Evolutionary conservation across 1,139 yeast species (phyloP), one percentile per base, ranked within the genome.

Genomic region (Geotrichum macrosporum): DNA sequence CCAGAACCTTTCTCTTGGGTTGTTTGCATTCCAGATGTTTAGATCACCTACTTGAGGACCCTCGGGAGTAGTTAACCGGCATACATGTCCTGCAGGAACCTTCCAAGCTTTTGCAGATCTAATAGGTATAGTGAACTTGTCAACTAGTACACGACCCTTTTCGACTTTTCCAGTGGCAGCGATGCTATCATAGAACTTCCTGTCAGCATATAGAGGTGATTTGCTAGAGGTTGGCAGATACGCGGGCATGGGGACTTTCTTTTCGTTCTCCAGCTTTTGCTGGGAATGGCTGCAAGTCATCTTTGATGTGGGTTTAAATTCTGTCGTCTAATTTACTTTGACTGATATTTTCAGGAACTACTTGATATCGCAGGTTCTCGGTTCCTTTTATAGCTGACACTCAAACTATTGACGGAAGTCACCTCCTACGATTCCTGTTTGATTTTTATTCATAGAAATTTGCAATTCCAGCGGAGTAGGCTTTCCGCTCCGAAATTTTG

Each of bases 1-100:
- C 85, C 85, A 80, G 59, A 80, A 72, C 51, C 81, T 65, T 58
- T 80, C 85, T 51, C 83, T 66, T 15, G 81, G 83, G 58, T 79
- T 78, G 55, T 76, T 71, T 35, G 67, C 66, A 57, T 74, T 76
- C 85, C 84, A 80, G 43, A 78, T 73, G 63, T 80, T 80, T 62
- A 80, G 71, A 57, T 80, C 85, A 56, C 84, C 80, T 3, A 80
- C 85, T 60, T 80, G 85, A 1, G 85, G 82, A 1, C 85, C 85
- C 54, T 80, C 79, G 1, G 84, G 81, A 0, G 84, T 77, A 4
- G 77, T 76, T 46, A 80, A 68, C 31, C 85, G 67, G 53, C 81
- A 77, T 22, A 80, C 72, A 26, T 75, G 69, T 13, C 76, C 78
- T 19, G 79, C 78, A 10, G 82, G 80, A 12, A 80, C 78, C 53